Base-by-base conservation (phyloP, 1,284 basidiomycete genomes). In the Rhizoctonia solani region DNA sequence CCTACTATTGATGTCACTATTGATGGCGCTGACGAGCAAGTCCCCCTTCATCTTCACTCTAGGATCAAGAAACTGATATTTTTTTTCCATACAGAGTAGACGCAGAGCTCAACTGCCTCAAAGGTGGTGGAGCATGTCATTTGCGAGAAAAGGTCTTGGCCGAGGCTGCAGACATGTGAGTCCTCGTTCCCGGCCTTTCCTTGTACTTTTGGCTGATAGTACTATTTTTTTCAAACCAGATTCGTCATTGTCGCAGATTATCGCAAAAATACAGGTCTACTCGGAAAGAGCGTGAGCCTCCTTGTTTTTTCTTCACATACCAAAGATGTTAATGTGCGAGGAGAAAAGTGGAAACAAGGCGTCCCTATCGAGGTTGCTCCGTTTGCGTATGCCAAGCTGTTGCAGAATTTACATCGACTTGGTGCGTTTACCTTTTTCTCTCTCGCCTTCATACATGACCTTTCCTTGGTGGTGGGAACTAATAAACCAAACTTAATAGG, bases 41-140 rank as follows among this genome's bases (percentile, higher is more conserved):
- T 81, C 3, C 6, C 16, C 5, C 19, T 21, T 70, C 30, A 67
- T 19, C 27, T 21, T 30, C 3, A n/a, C 34, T 32, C 44, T 21
- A 42, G 11, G 29, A 61, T 53, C 42, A 44, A 6, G 23, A 14
- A 23, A 8, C 27, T 42, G 9, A 49, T 49, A 37, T 27, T 49
- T 39, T 30, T 41, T 34, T 73, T 8, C 9, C 16, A 16, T 16
- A 8, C 37, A 95, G 93, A 78, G 93, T 98, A 34, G 95, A 98
- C 78, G 78, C 82, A 46, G 79, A 87, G 42, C 81, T 99, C 63
- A 97, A 99, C 80, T 92, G 92, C 70, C 96, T 99, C 81, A 99
- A 99, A 79, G 96, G 96, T 13, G 96, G 96, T 67, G 96, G 96
- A 9, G 96, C 95, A 1, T 98, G 96, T 77, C 97, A 99, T 74